Conservation (phyloP, 768 basidiomycete species). For the Artomyces pyxidatus region DNA sequence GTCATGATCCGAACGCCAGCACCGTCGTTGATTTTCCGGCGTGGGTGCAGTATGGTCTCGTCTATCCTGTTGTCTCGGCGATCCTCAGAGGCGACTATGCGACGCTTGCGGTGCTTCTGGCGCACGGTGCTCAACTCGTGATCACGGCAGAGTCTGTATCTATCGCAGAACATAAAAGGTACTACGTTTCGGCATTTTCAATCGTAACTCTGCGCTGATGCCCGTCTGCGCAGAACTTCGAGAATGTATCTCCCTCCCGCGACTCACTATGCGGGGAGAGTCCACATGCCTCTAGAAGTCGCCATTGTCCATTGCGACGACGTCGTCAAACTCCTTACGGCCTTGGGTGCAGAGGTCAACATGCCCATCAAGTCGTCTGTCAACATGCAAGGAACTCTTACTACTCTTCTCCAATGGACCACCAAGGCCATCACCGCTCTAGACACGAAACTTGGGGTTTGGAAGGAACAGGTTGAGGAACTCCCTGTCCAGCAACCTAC, state of each 20-base stretch:
- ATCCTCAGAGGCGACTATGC: slow-evolving; percentile 19
- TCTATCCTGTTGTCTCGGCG: slow-evolving; percentile 23
- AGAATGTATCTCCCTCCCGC: too few species aligned
- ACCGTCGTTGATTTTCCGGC: slow-evolving; percentile 22
- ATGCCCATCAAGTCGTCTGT: not conserved
- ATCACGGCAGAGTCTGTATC: slow-evolving; percentile 21
- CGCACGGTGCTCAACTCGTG: slow-evolving; percentile 21
- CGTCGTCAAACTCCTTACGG: slow-evolving; percentile 21
- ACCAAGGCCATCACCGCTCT: slow-evolving; percentile 1
- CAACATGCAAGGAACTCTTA: not conserved
- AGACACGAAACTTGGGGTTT: too few species aligned
- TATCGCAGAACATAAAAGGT: slow-evolving; percentile 16
- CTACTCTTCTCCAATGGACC: slow-evolving; percentile 19
- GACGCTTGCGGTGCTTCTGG: slow-evolving; percentile 22
- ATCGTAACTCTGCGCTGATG: not conserved
- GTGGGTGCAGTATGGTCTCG: not conserved
- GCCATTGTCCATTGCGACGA: slow-evolving; percentile 19
- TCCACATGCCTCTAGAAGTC: slow-evolving; percentile 19
- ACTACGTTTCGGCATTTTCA: not conserved
- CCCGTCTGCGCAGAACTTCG: too few species aligned
- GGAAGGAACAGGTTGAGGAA: too few species aligned
- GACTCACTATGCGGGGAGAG: too few species aligned
- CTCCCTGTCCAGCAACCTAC: too few species aligned
- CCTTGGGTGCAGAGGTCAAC: slow-evolving; percentile 22
- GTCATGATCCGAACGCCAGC: slow-evolving; percentile 23